Evolutionary conservation across 257 asterid species (phyloP).

Genomic region (Rauvolfia tetraphylla): DNA sequence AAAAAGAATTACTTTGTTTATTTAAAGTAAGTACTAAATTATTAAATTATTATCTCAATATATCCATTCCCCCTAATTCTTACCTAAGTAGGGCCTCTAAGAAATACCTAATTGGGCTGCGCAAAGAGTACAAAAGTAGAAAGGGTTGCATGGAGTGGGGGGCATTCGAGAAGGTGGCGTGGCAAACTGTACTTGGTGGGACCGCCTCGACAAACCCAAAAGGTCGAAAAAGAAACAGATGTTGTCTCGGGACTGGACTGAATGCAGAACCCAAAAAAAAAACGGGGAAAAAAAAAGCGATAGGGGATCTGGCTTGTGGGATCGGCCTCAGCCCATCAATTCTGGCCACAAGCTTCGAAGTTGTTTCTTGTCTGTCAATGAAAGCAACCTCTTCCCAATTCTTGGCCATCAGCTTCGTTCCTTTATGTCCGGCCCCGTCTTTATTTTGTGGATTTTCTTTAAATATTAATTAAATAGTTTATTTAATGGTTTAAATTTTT

Average conservation of each 20-base stretch:
- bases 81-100: too few relatives aligned
- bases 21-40: too few relatives aligned
- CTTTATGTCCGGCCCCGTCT: not conserved
- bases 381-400: slow-evolving; percentile 35
- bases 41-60: too few relatives aligned
- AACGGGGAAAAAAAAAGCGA: not conserved
- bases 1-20: too few relatives aligned
- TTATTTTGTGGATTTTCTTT: too few relatives aligned
- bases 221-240: not conserved
- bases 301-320: slow-evolving; percentile 13
- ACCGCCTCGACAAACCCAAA: not conserved
- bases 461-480: too few relatives aligned
- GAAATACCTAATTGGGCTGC: not conserved
- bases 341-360: slow-evolving; percentile 39
- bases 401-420: slow-evolving; percentile 35
- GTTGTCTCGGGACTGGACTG: not conserved
- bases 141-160: not conserved
- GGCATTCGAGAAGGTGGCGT: slow-evolving; percentile 11
- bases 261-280: not conserved
- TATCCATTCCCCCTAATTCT: too few relatives aligned
- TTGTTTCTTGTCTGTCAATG: slow-evolving; percentile 21
- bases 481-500: too few relatives aligned
- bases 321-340: slow-evolving; percentile 6
- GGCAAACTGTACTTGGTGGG: not conserved
- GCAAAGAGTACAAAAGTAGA: not conserved